These are phyloP conservation scores for Tephrocybe sp. DNA, from an alignment of 768 basidiomycete genomes.

Conservation along the genomic window DNA sequence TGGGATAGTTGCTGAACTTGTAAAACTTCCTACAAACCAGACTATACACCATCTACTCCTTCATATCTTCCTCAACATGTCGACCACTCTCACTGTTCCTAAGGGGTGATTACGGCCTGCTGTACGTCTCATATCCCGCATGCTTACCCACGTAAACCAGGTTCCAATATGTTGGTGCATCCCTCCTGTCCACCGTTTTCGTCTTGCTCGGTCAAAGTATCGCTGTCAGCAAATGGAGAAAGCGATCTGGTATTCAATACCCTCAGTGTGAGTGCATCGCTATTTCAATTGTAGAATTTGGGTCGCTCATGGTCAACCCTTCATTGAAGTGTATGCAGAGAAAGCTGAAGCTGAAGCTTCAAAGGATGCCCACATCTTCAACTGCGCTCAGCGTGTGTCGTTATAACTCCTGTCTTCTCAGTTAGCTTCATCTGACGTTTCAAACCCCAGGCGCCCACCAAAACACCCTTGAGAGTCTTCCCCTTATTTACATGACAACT, in stretches of 20 bases:
- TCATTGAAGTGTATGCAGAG: slow-evolving; percentile 60
- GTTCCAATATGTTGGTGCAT: slow-evolving; percentile 55
- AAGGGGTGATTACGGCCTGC: slow-evolving; percentile 30
- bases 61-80: slow-evolving; percentile 3
- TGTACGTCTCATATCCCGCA: neutral
- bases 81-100: slow-evolving; percentile 32
- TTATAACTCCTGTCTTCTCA: neutral
- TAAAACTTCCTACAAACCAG: too few species aligned
- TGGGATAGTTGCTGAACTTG: too few species aligned
- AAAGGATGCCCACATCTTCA: slow-evolving; percentile 55
- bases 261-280: slow-evolving; percentile 65
- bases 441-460: slow-evolving; percentile 59
- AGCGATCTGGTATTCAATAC: slow-evolving; percentile 54
- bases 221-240: slow-evolving; percentile 43
- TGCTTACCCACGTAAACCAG: slow-evolving; percentile 26
- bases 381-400: slow-evolving; percentile 66
- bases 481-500: slow-evolving; percentile 43
- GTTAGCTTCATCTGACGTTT: neutral
- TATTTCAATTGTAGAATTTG: neutral
- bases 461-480: slow-evolving; percentile 55
- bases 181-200: slow-evolving; percentile 50
- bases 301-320: neutral
- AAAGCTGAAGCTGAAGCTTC: slow-evolving; percentile 54
- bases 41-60: neutral
- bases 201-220: slow-evolving; percentile 50